Base-by-base conservation (phyloP, 177 flowering plant genomes). In the Telopea speciosissima region DNA sequence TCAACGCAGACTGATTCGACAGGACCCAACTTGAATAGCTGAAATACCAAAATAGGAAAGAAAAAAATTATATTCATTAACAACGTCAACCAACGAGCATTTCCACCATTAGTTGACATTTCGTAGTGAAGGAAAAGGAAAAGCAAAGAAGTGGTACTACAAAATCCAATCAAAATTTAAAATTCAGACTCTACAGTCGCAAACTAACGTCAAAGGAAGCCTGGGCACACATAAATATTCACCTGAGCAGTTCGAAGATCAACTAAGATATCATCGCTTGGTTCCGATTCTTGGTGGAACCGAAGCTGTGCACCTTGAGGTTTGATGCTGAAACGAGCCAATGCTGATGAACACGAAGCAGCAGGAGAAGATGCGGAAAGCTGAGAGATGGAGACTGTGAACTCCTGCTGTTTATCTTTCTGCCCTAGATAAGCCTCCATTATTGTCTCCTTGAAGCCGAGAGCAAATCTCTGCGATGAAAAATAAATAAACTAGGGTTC, bases 21-120 rank as follows among this genome's bases (percentile, higher is more conserved):
- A 17, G 89, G 84, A 31, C 90, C 77, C 63, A 89, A 75, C 79
- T 82, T 88, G 80, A 83, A 85, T 52, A 89, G 70, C 98, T 93
- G 93, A 70, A 77, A 19, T 22, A 66, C 62, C 66, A 54, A 65
- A 26, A 52, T 16, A 56, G 42, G 28, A 21, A 23, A 17, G 28
- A 21, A 23, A 17, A 42, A 25, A 8, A 28, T 24, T 28, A 5
- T 14, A 1, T 28, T 17, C 7, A 10, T 63, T 14, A 26, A 26
- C n/a, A 4, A 16, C 65, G 11, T 16, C 9, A 21, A 66, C 40
- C 21, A 26, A 3, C 24, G 49, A 31, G 21, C 68, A n/a, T 68
- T 49, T 25, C 26, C 14, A 44, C 17, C 21, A 0, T 12, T 21
- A 24, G 33, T 44, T 0, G 12, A 26, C 67, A 52, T 52, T 19